Evolutionary conservation across 83 land plant genomes (phyloP), one percentile per base, ranked within the genome.

Genomic region (Larix sibirica): DNA sequence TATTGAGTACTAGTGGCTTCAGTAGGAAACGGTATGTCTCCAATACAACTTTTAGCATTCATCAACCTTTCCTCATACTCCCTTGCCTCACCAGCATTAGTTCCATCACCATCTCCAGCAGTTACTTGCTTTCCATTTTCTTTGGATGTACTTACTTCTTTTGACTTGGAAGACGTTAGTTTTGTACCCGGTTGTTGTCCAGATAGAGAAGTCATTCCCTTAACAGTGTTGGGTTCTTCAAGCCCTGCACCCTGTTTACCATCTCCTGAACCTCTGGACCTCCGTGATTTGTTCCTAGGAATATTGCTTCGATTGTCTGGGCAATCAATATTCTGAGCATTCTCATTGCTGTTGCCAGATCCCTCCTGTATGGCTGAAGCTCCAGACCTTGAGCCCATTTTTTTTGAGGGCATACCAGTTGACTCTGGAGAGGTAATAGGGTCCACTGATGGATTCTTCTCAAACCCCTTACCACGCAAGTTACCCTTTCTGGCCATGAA

Each of bases 401-500:
- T 73, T 42, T 14, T 73, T 42, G 21, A 73, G 54, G 77, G 77
- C 26, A 9, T 73, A n/a, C 38, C 77, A 73, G 56, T 23, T 73
- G 77, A 73, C 3, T 73, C 77, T 17, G 56, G 10, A 44, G 77
- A 73, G 21, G 77, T 14, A 73, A 1, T 13, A 24, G 36, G 5
- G 16, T 73, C 77, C 44, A 38, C 77, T 73, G 56, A 73, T n/a
- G 26, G 3, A 73, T 73, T 73, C 77, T 42, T 73, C 42, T 73
- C 77, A 42, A 44, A 44, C 1, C 56, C 77, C 42, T 73, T 73
- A 73, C 77, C 77, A 73, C 24, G 77, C 24, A 42, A 20, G 54
- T 73, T 73, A 42, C 77, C 56, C 56, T 73, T 73, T 73, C 24
- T 73, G 54, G 56, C 77, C 77, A 73, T 73, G 77, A 73, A 42